Evolutionary conservation across 2,329 filamentous ascomycete species (phyloP).

Genomic region (Pseudogymnoascus sp.): DNA sequence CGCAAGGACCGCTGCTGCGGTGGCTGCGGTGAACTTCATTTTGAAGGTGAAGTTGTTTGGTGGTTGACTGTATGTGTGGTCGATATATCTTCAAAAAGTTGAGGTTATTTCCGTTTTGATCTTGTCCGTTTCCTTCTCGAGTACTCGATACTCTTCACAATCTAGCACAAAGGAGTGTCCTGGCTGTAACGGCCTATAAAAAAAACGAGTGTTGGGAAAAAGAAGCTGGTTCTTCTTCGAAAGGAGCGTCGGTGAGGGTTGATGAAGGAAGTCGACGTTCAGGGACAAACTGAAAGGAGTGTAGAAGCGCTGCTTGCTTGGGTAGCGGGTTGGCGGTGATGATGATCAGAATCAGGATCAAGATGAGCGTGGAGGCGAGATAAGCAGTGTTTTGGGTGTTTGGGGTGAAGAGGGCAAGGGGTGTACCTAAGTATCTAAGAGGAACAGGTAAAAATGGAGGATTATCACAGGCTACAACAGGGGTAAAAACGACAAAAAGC

Average conservation of each 20-base stretch:
- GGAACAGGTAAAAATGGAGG: background rate
- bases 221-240: background rate
- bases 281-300: background rate
- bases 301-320: background rate
- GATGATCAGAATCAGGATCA: slow-evolving; percentile 2
- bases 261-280: background rate
- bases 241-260: background rate
- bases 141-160: background rate
- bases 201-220: background rate
- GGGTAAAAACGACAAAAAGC: background rate
- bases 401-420: background rate
- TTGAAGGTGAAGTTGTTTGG: background rate
- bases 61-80: background rate
- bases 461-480: background rate
- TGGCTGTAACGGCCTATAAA: background rate
- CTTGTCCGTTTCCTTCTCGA: background rate
- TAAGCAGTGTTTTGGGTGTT: slow-evolving; percentile 1
- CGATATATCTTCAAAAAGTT: background rate
- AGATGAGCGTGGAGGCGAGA: background rate
- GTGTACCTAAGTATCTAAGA: background rate
- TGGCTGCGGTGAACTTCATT: slow-evolving; percentile 4
- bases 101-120: background rate
- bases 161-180: background rate
- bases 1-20: background rate
- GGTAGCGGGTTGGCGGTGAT: background rate